Evolutionary conservation across 257 asterid species (phyloP), one percentile per base, ranked within the genome.

Genomic region (Thymus mandschuricus): DNA sequence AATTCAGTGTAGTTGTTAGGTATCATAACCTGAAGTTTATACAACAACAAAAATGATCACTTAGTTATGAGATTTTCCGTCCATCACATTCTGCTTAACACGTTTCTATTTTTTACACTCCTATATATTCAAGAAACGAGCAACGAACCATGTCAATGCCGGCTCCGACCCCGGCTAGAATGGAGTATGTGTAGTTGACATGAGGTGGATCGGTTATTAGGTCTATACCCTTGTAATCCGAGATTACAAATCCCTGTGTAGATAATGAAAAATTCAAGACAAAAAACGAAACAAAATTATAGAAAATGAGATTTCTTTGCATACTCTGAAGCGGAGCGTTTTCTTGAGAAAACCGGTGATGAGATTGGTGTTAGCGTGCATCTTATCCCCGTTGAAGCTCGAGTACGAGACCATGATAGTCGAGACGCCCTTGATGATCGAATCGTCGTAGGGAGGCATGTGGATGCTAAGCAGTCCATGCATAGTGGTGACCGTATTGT

Each of bases 351-450:
- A 84, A 28, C 65, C 67, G 0, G 81, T 81, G 69, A 84, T 72
- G 11, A 81, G 78, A 12, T 74, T 71, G 3, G 73, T 84, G 66
- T 81, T 76, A 15, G 82, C 85, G 9, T 84, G 86, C 88, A 84
- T 84, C 73, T 79, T 84, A 1, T 33, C 8, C 41, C 81, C 86
- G 2, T 84, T 84, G 78, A 76, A 74, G 83, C 85, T 84, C 0
- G 86, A 79, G 67, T 84, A 84, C 1, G 88, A 81, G 60, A 81
- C 59, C 88, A 81, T 84, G 69, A 84, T 66, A 0, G 83, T 81
- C 0, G 84, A 73, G 0, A 84, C 88, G 1, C 88, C 88, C 48
- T 84, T 81, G 60, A 77, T 76, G 76, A 84, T 77, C 5, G 88
- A 77, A 52, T 59, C 59, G 56, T 74, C 59, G 15, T 76, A 81